phyloP scores from a whole-genome alignment of 75 land plant genomes.

The Pseudotsuga menziesii region DNA sequence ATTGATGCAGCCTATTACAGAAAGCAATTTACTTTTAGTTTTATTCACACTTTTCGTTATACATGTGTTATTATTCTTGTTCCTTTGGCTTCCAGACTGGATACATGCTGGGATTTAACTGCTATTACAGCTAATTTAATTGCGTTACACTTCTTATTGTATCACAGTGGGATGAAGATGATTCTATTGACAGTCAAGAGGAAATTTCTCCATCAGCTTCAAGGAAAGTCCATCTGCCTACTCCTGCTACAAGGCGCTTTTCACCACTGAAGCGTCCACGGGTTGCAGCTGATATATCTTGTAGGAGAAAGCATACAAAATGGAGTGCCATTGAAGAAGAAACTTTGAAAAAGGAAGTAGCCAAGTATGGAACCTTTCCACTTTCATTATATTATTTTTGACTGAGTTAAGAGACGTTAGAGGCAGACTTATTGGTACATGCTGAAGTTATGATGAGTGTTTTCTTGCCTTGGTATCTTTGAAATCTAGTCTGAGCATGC shows the following conservation, averaged over 20 bases:
- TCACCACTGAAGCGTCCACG: conserved; percentile 3
- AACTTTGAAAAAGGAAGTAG: conserved; percentile 34
- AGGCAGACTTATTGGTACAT: background rate
- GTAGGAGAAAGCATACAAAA: conserved; percentile 22
- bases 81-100: background rate
- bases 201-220: conserved; percentile 13
- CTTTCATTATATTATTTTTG: background rate
- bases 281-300: background rate
- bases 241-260: background rate
- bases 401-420: background rate
- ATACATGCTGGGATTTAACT: background rate
- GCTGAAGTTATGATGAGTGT: background rate
- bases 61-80: background rate
- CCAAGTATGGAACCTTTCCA: conserved; percentile 19
- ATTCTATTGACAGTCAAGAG: conserved; percentile 14
- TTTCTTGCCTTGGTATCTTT: background rate
- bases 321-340: conserved; percentile 46
- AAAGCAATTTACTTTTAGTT: too few species aligned
- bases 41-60: too few species aligned
- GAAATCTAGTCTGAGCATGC: background rate
- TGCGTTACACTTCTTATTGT: background rate
- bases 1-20: too few species aligned
- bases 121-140: background rate
- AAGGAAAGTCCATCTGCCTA: conserved; percentile 13
- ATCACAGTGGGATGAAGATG: conserved; percentile 21